Conservation (phyloP, 2,329 filamentous ascomycete genomes). For the Drechslerella coelobrocha region DNA sequence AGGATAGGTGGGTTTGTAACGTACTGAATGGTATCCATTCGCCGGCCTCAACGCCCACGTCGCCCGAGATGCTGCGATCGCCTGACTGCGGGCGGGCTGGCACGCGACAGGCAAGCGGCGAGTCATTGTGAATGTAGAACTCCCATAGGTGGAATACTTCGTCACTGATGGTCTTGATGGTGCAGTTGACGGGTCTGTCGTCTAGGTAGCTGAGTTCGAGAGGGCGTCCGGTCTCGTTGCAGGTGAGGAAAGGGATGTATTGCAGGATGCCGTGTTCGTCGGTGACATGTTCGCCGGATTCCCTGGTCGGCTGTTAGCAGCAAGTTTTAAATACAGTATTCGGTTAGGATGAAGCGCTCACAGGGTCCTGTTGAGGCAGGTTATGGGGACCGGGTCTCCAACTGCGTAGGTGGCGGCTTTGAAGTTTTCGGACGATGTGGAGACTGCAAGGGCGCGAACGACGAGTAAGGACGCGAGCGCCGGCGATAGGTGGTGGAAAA, state of each 20-base stretch:
- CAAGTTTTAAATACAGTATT: neutral
- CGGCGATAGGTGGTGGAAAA: constrained; percentile 18
- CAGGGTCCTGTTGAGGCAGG: constrained; percentile 49
- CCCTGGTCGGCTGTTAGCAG: constrained; percentile 62
- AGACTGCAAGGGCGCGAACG: constrained; percentile 16
- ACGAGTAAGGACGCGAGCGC: constrained; percentile 10
- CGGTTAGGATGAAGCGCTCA: too few relatives aligned
- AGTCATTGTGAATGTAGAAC: constrained; percentile 98
- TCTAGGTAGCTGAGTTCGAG: constrained; percentile 84
- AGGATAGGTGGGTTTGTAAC: neutral
- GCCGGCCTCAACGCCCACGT: constrained; percentile 64
- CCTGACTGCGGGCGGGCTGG: constrained; percentile 73
- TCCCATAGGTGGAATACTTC: constrained; percentile 88
- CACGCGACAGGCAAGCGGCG: constrained; percentile 87
- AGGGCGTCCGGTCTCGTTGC: constrained; percentile 83
- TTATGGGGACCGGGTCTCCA: constrained; percentile 36
- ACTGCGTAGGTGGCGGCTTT: constrained; percentile 31
- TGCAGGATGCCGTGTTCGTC: constrained; percentile 78
- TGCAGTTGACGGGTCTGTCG: constrained; percentile 77
- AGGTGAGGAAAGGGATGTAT: constrained; percentile 88
- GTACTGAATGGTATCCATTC: constrained; percentile 54
- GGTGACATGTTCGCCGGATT: constrained; percentile 88
- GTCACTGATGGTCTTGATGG: constrained; percentile 76
- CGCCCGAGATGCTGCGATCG: constrained; percentile 58
- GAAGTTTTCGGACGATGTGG: constrained; percentile 31